Evolutionary conservation across 257 asterid genomes (phyloP).

Genomic region (Solanum sejunctum): DNA sequence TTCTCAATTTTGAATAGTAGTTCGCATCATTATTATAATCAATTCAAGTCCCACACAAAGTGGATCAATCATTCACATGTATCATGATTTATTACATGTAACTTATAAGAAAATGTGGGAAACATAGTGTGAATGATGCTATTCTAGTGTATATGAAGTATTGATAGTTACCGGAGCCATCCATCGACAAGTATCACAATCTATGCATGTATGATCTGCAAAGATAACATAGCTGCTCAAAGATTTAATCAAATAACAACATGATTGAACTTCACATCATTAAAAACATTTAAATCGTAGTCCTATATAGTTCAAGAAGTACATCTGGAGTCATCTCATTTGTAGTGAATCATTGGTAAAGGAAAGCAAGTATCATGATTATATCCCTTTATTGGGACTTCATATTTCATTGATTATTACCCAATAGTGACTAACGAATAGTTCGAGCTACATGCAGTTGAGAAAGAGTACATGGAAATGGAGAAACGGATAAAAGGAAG

Average conservation of each 20-base stretch:
- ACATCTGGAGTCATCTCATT: background rate
- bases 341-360: background rate
- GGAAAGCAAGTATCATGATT: background rate
- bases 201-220: constrained; percentile 1
- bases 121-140: background rate
- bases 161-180: background rate
- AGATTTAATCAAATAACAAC: background rate
- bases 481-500: background rate
- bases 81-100: background rate
- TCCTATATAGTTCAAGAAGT: background rate
- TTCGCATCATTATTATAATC: background rate
- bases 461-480: background rate
- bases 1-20: background rate
- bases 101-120: background rate
- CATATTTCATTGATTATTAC: background rate
- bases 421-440: background rate
- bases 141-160: background rate
- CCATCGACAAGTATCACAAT: background rate
- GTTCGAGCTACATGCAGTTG: background rate
- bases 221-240: background rate
- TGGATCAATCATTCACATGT: background rate
- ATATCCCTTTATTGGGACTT: background rate
- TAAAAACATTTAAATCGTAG: background rate
- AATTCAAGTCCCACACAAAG: background rate
- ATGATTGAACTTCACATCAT: background rate